Conservation (phyloP, 768 basidiomycete genomes). For the Boletus rubropictus region DNA sequence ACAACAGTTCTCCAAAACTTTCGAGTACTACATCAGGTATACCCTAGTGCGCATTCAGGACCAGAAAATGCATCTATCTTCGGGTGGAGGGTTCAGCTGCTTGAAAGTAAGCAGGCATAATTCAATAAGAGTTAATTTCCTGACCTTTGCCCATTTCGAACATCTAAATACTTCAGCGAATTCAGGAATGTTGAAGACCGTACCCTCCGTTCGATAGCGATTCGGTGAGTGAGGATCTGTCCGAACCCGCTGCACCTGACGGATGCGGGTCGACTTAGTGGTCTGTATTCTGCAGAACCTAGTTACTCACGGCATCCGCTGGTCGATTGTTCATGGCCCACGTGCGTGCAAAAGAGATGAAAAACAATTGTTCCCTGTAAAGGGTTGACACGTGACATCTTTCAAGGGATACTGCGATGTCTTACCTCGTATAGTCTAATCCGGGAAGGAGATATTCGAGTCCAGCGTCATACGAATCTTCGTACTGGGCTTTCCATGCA, state of each 20-base stretch:
- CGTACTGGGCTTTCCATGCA: constrained; percentile 82
- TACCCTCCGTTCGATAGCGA: constrained; percentile 78
- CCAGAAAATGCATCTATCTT: constrained; percentile 82
- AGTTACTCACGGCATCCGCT: constrained; percentile 57
- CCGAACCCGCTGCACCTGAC: constrained; percentile 67
- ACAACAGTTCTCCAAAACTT: not conserved
- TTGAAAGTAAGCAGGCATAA: constrained; percentile 1
- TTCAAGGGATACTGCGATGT: not conserved
- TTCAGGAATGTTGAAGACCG: constrained; percentile 79
- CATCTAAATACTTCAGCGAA: constrained; percentile 89
- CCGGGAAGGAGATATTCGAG: constrained; percentile 79
- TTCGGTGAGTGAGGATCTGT: constrained; percentile 87
- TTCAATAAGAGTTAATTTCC: constrained; percentile 15
- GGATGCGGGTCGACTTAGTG: not conserved
- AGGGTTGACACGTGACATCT: not conserved
- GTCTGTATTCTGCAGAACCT: not conserved
- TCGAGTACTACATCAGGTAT: constrained; percentile 3
- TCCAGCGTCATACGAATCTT: constrained; percentile 49
- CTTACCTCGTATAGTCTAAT: constrained; percentile 64
- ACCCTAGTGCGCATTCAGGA: constrained; percentile 29
- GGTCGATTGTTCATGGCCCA: constrained; percentile 83
- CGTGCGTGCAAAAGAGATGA: constrained; percentile 83
- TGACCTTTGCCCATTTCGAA: constrained; percentile 64
- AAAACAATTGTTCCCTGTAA: constrained; percentile 84
- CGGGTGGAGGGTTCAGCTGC: constrained; percentile 77